Evolutionary conservation across 1,284 basidiomycete species (phyloP), one percentile per base, ranked within the genome.

Genomic region (Takashimella koratensis): DNA sequence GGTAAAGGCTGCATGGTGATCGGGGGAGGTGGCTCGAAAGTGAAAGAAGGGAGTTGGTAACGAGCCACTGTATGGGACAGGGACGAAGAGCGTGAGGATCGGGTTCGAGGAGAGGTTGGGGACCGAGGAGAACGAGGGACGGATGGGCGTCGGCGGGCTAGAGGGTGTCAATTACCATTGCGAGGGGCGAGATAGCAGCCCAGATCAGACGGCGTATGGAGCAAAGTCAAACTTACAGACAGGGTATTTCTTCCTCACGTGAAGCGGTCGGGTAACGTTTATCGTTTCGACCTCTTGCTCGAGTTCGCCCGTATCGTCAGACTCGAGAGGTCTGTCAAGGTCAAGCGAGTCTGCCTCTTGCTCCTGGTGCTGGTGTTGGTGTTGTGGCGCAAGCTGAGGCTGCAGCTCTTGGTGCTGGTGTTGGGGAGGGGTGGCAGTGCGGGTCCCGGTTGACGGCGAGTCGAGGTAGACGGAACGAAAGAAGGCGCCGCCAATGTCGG

Each of bases 231-330:
- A 43, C 11, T 30, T 45, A 41, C 19, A 16, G 12, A 45, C 24
- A 21, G 21, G 39, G 39, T 50, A 58, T 49, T 57, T 57, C 56
- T 67, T 67, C 47, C 47, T 57, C 10, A 67, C 62, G 36, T 54
- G 47, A 42, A 69, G 47, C 19, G 67, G 67, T 50, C 53, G 56
- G 2, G 66, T 68, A 16, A 51, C 50, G 30, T 36, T 8, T 8
- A 36, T 24, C 59, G 60, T 24, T 22, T 39, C 23, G 39, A 40
- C 13, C 24, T 19, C 40, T 3, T 3, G 8, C 2, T 20, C 5
- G 19, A 3, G 8, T 4, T 26, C 16, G 24, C 43, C 48, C 19
- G 39, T 43, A 45, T 25, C 40, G 22, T 45, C 25, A 36, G 30
- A 36, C 16, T 36, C 16, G 30, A 36, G 16, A 36, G 16, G n/a